These are phyloP conservation scores for Fusarium musae DNA, from an alignment of 2,329 filamentous ascomycete species.

Conservation along the genomic window DNA sequence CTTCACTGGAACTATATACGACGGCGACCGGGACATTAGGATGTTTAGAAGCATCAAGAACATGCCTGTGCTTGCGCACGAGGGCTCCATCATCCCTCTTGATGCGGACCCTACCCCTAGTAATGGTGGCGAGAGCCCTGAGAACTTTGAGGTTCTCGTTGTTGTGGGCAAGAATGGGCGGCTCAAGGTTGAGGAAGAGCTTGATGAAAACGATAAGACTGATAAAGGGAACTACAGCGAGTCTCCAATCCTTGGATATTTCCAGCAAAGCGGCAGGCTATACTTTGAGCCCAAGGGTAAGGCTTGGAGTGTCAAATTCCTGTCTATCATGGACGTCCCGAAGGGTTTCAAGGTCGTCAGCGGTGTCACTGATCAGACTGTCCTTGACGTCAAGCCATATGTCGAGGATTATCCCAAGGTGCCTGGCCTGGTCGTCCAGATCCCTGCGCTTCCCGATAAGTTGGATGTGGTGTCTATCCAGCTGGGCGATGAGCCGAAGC, in stretches of 20 bases:
- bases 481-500: constrained; percentile 6
- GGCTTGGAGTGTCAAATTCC: constrained; percentile 31
- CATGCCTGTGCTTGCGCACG: constrained; percentile 64
- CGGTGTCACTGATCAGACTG: not conserved
- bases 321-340: constrained; percentile 12
- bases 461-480: not conserved
- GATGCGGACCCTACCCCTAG: constrained; percentile 55
- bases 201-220: not conserved
- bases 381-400: not conserved
- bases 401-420: constrained; percentile 23
- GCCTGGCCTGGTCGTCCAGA: constrained; percentile 24
- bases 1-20: constrained; percentile 67
- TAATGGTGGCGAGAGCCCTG: constrained; percentile 61
- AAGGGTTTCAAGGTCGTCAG: not conserved
- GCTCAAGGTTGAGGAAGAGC: constrained; percentile 62
- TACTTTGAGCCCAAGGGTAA: constrained; percentile 1
- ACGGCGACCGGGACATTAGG: constrained; percentile 63
- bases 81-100: constrained; percentile 69
- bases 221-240: not conserved
- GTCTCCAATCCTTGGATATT: not conserved
- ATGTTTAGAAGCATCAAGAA: constrained; percentile 61
- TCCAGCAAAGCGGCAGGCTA: constrained; percentile 18
- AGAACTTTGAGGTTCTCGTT: constrained; percentile 60
- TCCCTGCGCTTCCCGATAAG: not conserved
- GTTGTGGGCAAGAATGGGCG: constrained; percentile 59